Evolutionary conservation across 1,284 basidiomycete genomes (phyloP), one percentile per base, ranked within the genome.

Genomic region (Puccinia polysora): DNA sequence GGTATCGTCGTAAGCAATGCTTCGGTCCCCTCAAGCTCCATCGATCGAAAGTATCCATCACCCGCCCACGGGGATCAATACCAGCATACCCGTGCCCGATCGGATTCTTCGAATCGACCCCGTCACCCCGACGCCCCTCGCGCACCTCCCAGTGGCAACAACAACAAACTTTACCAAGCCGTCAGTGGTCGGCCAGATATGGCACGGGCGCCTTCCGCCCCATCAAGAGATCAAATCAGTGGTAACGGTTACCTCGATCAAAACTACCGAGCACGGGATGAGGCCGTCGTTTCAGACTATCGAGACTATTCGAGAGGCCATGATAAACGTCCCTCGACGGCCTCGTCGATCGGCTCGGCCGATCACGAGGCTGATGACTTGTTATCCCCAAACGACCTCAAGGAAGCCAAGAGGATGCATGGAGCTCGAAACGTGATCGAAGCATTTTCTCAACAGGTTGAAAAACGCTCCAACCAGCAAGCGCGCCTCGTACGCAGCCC

Each of bases 1-100:
- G 68, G 68, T 52, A 70, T 70, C 53, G 32, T 70, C 56, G 49
- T 70, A 43, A 70, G 56, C 32, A 70, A 70, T 53, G 28, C 58
- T 36, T 1, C 34, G 36, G 20, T 45, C 20, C 36, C 38, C 23
- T 23, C 47, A n/a, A 28, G 30, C 23, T n/a, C 15, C 20, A 50
- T n/a, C 63, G 23, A 38, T 18, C 67, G 34, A 34, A 43, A 4
- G n/a, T 43, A 18, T 10, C 25, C 43, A 34, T 12, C n/a, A 38
- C 55, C 40, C 36, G 34, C 50, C 18, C 30, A 55, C 40, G 40
- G 36, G 28, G 28, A 18, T 55, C 5, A 36, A 23, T 55, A 55
- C 65, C 15, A 56, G 4, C 65, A 52, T 32, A 45, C 40, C 53
- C 65, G 38, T 25, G 65, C 40, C 18, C 65, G 65, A n/a, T 67